These are phyloP conservation scores for Metschnikowia kofuensis DNA, from an alignment of 805 yeast genomes.

Conservation along the genomic window DNA sequence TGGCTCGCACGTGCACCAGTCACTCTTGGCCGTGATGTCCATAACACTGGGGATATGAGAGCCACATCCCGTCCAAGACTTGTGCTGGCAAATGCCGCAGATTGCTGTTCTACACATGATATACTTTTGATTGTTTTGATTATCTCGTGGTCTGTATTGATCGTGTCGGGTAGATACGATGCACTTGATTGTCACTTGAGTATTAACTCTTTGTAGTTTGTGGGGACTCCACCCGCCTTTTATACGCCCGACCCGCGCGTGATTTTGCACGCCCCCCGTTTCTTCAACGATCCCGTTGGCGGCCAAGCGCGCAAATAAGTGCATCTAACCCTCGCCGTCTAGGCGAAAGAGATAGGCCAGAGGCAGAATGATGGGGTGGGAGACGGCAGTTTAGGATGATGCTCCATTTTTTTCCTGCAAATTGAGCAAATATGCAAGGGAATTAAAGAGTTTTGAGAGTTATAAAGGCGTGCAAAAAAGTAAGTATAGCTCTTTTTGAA, in stretches of 20 bases:
- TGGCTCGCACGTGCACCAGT: conserved; percentile 56
- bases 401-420: no score
- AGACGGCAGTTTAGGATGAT: neutral
- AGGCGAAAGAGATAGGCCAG: neutral
- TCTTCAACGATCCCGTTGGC: neutral
- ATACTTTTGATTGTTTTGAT: neutral
- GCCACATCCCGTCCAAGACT: conserved; percentile 68
- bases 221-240: neutral
- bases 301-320: neutral
- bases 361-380: neutral
- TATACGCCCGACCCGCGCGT: neutral
- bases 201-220: neutral
- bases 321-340: neutral
- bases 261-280: neutral
- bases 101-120: conserved; percentile 36
- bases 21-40: conserved; percentile 45
- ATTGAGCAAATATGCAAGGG: no score
- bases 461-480: no score
- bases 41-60: conserved; percentile 52
- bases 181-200: neutral
- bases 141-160: neutral
- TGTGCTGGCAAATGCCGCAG: conserved; percentile 44
- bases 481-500: no score
- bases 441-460: no score
- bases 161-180: neutral